Base-by-base conservation (phyloP, 2,329 filamentous ascomycete species). In the Capronia epimyces region DNA sequence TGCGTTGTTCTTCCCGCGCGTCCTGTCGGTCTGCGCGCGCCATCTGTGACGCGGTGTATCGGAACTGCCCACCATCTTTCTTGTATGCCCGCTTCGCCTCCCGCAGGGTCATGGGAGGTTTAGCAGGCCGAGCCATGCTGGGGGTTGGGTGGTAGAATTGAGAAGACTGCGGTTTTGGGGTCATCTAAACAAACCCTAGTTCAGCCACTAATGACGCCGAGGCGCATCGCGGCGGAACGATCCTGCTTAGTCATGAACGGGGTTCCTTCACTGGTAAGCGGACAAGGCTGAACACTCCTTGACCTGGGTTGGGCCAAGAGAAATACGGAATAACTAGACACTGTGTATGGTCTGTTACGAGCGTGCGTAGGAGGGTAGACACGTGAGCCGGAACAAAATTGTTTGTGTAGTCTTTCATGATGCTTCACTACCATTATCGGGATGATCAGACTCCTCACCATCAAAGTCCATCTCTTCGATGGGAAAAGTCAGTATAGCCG, bases 401-500 rank as follows among this genome's bases (percentile, higher is more conserved):
- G n/a, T n/a, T n/a, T n/a, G n/a, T n/a, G n/a, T n/a, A n/a, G n/a
- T n/a, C 7, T 37, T 8, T 37, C 34, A 37, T 37, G 18, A 37
- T 37, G 34, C 43, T 42, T 57, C 52, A 27, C 43, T 49, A 16
- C 41, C 51, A 50, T 49, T 24, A 1, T 46, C 52, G 12, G 44
- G 16, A n/a, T 44, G 60, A 13, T 64, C 71, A 22, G 72, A 70
- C 10, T 74, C 75, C 13, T 75, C 73, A 7, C 72, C 82, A 1
- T 85, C 82, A 27, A 90, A 84, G 56, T 95, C 87, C 39, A 94
- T 73, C 59, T 94, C 89, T 15, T 80, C 72, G 31, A 97, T 77
- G 0, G 93, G 90, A 66, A 90, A 98, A 10, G 91, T 96, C 57
- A 96, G 72, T 22, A 96, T 85, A 1, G 89, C 89, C 13, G 91